Conservation (phyloP, 2,329 filamentous ascomycete genomes). For the Aspergillus nomiae region DNA sequence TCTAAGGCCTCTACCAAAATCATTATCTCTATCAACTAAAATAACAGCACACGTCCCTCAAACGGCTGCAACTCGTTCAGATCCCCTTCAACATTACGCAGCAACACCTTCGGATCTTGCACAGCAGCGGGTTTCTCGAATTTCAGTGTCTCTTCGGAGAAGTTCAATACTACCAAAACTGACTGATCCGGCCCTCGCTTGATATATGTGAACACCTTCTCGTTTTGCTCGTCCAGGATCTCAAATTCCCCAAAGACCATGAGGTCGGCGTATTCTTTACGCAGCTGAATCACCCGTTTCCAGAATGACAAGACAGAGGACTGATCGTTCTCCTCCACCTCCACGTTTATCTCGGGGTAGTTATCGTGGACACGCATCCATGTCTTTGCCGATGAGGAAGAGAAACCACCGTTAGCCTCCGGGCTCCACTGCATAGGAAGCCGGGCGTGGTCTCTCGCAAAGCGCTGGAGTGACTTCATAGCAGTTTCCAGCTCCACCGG, state of each 20-base stretch:
- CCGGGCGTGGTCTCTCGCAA: conserved; percentile 68
- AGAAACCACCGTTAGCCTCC: conserved; percentile 65
- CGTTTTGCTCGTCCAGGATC: conserved; percentile 54
- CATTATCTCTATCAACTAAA: conserved; percentile 2
- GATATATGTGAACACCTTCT: conserved; percentile 51
- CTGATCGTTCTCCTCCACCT: conserved; percentile 51
- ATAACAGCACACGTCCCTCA: conserved; percentile 31
- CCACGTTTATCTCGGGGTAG: conserved; percentile 49
- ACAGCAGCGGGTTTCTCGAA: not conserved
- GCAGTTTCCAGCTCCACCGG: conserved; percentile 48
- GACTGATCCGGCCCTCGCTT: conserved; percentile 8
- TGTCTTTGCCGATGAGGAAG: conserved; percentile 52
- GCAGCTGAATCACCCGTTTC: conserved; percentile 55
- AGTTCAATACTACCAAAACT: conserved; percentile 20
- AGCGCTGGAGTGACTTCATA: conserved; percentile 56
- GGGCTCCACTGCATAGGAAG: conserved; percentile 71
- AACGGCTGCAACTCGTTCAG: conserved; percentile 29
- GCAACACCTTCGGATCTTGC: conserved; percentile 22
- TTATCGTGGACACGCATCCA: conserved; percentile 70
- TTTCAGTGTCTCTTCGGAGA: conserved; percentile 11
- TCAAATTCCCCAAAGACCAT: conserved; percentile 69
- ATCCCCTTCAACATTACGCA: conserved; percentile 24
- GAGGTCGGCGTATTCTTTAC: conserved; percentile 62
- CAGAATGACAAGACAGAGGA: conserved; percentile 62
- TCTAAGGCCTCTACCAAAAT: not conserved